Evolutionary conservation across 202 grass and related monocot species (phyloP), one percentile per base, ranked within the genome.

Genomic region (Cymbopogon flexuosus): DNA sequence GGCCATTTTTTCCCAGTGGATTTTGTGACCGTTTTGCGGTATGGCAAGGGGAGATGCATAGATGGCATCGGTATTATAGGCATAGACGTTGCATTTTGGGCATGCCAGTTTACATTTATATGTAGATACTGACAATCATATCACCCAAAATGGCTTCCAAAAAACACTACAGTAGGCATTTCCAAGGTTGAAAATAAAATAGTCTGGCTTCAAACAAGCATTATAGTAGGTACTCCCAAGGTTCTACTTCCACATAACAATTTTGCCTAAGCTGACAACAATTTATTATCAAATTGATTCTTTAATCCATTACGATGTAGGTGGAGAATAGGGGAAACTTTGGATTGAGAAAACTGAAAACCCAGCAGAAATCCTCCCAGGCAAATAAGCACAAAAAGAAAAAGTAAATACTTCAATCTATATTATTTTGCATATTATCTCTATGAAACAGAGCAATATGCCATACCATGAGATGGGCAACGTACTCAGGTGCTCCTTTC

Each of bases 61-160:
- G 30, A 80, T 75, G 76, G 31, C n/a, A 70, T 81, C 24, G n/a
- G 34, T 81, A 81, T 88, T 84, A 84, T 84, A 88, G 81, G 42
- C 34, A 30, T 62, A 62, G 69, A 45, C 36, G 24, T 46, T 84
- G 56, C 63, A 68, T 68, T 34, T 51, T 68, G 57, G 47, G 43
- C 19, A 31, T 49, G 67, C 43, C 61, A 19, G 73, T 65, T 72
- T 78, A 41, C 62, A 74, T 42, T 31, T 75, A 60, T 18, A 56
- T 18, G 47, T 56, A 77, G 78, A 56, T 84, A 63, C 33, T 35
- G 34, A 88, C 86, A 54, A 81, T 35, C 35, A 84, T 57, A 46
- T 15, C 21, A 14, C 34, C 77, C 69, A 80, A 76, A 65, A 64
- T 13, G 63, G n/a, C 23, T 11, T 57, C 31, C 16, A 70, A 84